Evolutionary conservation across 768 basidiomycete genomes (phyloP), one percentile per base, ranked within the genome.

Genomic region (Podaxis sp.): DNA sequence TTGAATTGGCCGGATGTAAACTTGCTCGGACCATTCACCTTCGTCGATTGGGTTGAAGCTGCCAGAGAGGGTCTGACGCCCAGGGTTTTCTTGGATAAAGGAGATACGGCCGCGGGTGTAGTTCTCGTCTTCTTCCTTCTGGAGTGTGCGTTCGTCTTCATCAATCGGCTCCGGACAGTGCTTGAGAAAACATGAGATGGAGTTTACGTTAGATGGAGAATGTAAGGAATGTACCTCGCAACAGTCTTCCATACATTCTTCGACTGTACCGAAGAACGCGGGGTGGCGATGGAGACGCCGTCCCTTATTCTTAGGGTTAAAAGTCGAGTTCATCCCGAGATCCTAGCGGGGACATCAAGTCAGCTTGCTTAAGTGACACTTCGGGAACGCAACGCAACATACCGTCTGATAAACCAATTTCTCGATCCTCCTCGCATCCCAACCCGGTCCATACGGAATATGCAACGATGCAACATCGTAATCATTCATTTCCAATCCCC

Each of bases 1-100:
- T 60, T 83, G 81, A 0, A 79, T 77, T 13, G 77, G 77, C 11
- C 81, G 83, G 64, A 86, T 77, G 69, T 87, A 89, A 8, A 82
- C 85, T 64, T 85, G 82, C 37, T 77, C 83, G 61, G 80, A 79
- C 87, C 86, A 89, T 76, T 87, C 85, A 11, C 84, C 85, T 12
- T 80, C 82, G 64, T 89, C 85, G 67, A 87, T 87, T 0, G 86
- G 86, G 57, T 85, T 82, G 76, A 88, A 88, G 67, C 82, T 84
- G 0, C 86, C 86, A 0, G 85, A 81, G 43, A 87, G 80, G 41
- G 73, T 81, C 68, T 88, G 86, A 9, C 85, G 82, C 0, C 85
- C 85, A 2, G 85, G 85, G 64, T 87, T 80, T 57, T 86, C 83
- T 65, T 83, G 71, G 19, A 87, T 82, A 69, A 86, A 87, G 40